Evolutionary conservation across 495 filamentous ascomycete species (phyloP).

Genomic region (Hypoxylon fragiforme): DNA sequence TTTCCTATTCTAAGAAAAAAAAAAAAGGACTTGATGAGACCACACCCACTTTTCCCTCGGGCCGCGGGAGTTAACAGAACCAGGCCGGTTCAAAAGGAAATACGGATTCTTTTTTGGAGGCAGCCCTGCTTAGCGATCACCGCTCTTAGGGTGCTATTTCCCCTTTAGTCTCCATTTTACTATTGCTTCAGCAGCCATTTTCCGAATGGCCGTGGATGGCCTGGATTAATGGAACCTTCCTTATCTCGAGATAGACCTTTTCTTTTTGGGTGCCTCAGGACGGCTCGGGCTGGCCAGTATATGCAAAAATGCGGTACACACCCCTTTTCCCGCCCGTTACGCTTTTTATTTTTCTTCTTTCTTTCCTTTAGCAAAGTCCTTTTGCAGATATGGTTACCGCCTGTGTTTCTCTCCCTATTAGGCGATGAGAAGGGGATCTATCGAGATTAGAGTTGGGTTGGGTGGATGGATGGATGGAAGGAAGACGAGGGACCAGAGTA

Average conservation of each 20-base stretch:
- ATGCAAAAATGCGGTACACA: slow-evolving; percentile 7
- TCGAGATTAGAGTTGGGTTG: slow-evolving; percentile 20
- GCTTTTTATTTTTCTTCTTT: slow-evolving; percentile 1
- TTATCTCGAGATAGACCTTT: slow-evolving; percentile 35
- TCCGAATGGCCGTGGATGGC: slow-evolving; percentile 10
- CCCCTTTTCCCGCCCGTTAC: neutral
- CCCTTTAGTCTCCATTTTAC: slow-evolving; percentile 1
- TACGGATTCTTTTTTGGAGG: slow-evolving; percentile 26
- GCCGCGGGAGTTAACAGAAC: slow-evolving; percentile 30
- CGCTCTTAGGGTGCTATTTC: slow-evolving; percentile 11
- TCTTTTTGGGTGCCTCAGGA: slow-evolving; percentile 25
- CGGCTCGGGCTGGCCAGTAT: slow-evolving; percentile 12
- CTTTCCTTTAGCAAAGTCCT: slow-evolving; percentile 10
- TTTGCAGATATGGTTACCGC: slow-evolving; percentile 10
- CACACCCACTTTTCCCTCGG: slow-evolving; percentile 9
- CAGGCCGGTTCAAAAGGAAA: slow-evolving; percentile 36
- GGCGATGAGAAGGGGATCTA: slow-evolving; percentile 29
- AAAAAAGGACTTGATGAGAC: slow-evolving; percentile 27
- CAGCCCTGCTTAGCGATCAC: slow-evolving; percentile 29
- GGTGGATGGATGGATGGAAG: slow-evolving; percentile 12
- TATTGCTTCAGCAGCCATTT: slow-evolving; percentile 4
- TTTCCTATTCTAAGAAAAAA: slow-evolving; percentile 9
- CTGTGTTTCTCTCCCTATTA: slow-evolving; percentile 25
- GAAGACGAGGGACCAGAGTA: slow-evolving; percentile 25
- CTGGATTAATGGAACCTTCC: slow-evolving; percentile 18